These are phyloP conservation scores for Candida khao-thaluensis DNA, from an alignment of 805 yeast species.

Conservation along the genomic window DNA sequence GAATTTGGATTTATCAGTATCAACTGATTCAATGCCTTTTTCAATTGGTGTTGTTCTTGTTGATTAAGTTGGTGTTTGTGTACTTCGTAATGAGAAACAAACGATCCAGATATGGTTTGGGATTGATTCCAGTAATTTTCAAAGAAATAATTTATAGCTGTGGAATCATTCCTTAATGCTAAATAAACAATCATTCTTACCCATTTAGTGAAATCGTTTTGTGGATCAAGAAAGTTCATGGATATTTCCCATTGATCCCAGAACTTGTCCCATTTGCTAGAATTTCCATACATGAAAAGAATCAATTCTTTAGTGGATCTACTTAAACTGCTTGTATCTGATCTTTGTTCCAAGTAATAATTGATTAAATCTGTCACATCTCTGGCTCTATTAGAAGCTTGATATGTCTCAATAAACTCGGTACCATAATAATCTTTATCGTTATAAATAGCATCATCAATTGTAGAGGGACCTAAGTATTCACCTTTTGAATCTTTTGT, in stretches of 20 bases:
- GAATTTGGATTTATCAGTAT: background rate
- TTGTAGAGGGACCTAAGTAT: conserved; percentile 22
- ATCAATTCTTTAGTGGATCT: conserved; percentile 32
- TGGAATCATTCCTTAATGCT: conserved; percentile 24
- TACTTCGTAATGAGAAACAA: conserved; percentile 12
- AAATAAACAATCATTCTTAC: conserved; percentile 35
- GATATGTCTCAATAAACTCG: conserved; percentile 9
- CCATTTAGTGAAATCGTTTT: conserved; percentile 21
- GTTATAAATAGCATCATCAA: conserved; percentile 26
- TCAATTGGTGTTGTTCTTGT: conserved; percentile 9
- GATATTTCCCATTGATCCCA: conserved; percentile 39
- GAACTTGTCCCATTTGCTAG: conserved; percentile 36
- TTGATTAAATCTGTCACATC: conserved; percentile 28
- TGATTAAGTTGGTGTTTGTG: conserved; percentile 2
- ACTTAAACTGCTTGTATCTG: conserved; percentile 12
- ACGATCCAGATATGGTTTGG: conserved; percentile 22
- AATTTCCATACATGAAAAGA: conserved; percentile 38
- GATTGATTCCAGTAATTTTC: conserved; percentile 29
- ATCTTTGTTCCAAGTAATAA: conserved; percentile 15
- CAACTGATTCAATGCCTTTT: conserved; percentile 4
- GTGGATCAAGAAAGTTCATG: conserved; percentile 13
- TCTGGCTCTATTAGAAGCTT: conserved; percentile 30
- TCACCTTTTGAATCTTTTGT: conserved; percentile 5
- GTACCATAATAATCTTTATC: conserved; percentile 6
- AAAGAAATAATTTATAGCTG: conserved; percentile 28